Conservation (phyloP, 495 filamentous ascomycete genomes). For the Xylaria venustula region DNA sequence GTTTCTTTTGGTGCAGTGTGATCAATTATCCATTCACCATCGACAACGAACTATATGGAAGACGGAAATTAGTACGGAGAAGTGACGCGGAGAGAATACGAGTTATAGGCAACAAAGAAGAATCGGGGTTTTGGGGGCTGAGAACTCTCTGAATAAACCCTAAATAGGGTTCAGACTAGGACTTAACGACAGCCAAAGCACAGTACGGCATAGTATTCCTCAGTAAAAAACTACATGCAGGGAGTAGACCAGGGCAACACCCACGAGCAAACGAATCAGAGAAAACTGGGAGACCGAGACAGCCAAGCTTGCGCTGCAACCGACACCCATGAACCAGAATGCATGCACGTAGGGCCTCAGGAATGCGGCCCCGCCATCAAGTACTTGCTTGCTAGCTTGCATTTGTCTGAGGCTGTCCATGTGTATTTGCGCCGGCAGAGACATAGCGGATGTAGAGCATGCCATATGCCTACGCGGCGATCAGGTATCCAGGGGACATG, state of each 20-base stretch:
- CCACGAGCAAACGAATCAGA: neutral
- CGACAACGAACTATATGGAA: constrained; percentile 76
- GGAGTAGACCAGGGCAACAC: neutral
- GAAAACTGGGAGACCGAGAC: neutral
- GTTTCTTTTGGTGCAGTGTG: constrained; percentile 72
- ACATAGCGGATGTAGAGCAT: neutral
- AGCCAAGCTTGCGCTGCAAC: neutral
- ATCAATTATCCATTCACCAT: constrained; percentile 82
- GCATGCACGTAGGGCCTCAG: neutral
- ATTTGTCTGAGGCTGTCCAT: neutral
- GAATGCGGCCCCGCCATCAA: constrained; percentile 1
- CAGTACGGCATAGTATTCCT: neutral
- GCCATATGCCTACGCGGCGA: neutral
- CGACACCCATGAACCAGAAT: neutral
- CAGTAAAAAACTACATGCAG: neutral
- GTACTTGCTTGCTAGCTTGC: neutral
- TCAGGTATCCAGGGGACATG: neutral
- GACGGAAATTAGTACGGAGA: constrained; percentile 14
- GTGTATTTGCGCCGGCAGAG: neutral
- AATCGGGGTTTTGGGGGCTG: neutral
- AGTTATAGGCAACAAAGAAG: neutral
- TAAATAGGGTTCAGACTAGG: neutral
- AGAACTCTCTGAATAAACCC: neutral
- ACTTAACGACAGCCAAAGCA: neutral
- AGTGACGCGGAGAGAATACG: neutral